Evolutionary conservation across 352 stramenopile species (phyloP), one percentile per base, ranked within the genome.

Genomic region (Thalassiosira hispida): DNA sequence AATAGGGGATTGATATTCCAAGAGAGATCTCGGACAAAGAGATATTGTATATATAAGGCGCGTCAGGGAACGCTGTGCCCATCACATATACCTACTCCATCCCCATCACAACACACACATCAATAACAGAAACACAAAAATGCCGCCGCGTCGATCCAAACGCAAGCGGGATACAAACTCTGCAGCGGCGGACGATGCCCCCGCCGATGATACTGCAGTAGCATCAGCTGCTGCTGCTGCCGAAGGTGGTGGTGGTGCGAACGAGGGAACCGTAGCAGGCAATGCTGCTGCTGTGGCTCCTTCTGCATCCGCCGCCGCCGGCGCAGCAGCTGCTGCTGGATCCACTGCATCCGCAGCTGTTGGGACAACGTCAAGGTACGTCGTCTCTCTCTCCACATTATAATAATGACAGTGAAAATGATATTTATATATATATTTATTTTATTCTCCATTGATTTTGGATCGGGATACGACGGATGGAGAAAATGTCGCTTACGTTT

Each of bases 101-200:
- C n/a, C n/a, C n/a, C n/a, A n/a, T n/a, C n/a, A n/a, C n/a, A n/a
- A n/a, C n/a, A n/a, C n/a, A n/a, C n/a, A n/a, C n/a, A n/a, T n/a
- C n/a, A n/a, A n/a, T n/a, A n/a, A n/a, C n/a, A n/a, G n/a, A n/a
- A n/a, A n/a, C n/a, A n/a, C n/a, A 38, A 38, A 38, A 38, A 69
- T 69, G 60, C 60, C 60, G 7, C 60, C 60, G 25, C 60, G 60
- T 56, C 60, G 60, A 42, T 69, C 60, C 6, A 69, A 69, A 12
- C 60, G 60, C 4, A 69, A 18, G 60, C 47, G 60, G 42, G 60
- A 68, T 6, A 25, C n/a, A 1, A 11, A 16, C n/a, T 22, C 44
- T 0, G 16, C 44, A 2, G 12, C 14, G 3, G 1, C 12, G 12
- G 33, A 35, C 42, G 25, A 68, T n/a, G 23, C 16, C 14, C 14